A percentile compares a stretch with the other conserved stretches of the same genome.
phyloP scores from a whole-genome alignment of 805 yeast species.

The Lipomyces yamadae region DNA sequence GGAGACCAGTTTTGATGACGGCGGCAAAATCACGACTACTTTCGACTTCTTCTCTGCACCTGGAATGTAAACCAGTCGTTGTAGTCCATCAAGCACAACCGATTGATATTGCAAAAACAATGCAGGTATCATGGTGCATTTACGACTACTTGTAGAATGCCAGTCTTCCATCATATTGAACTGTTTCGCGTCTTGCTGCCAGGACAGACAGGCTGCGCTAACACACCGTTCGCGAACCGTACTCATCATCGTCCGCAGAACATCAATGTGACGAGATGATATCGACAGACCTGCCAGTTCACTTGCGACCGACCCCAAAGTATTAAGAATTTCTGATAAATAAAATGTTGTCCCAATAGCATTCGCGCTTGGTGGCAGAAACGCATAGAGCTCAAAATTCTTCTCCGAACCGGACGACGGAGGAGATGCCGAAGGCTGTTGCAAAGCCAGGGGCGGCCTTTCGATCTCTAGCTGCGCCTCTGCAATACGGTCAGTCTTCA shows the following conservation, averaged over 20 bases:
- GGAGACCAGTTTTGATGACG: conserved; percentile 44
- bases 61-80: conserved; percentile 35
- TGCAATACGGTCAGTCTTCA: conserved; percentile 25
- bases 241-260: conserved; percentile 48
- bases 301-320: conserved; percentile 51
- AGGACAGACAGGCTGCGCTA: conserved; percentile 55
- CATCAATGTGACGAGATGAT: conserved; percentile 49
- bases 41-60: conserved; percentile 29
- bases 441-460: conserved; percentile 9
- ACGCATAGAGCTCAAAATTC: conserved; percentile 48
- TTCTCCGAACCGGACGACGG: conserved; percentile 16
- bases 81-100: conserved; percentile 45
- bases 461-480: conserved; percentile 12
- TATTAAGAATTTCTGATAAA: conserved; percentile 53
- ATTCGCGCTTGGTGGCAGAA: conserved; percentile 68
- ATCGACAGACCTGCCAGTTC: conserved; percentile 53
- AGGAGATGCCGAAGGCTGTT: conserved; percentile 28
- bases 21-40: conserved; percentile 43
- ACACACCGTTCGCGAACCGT: conserved; percentile 52
- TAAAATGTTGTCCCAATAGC: conserved; percentile 63
- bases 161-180: conserved; percentile 51
- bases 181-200: conserved; percentile 56
- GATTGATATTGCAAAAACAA: conserved; percentile 50
- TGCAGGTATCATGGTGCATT: conserved; percentile 50
- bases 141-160: conserved; percentile 36